Percentiles rank a stretch among this genome's conserved stretches.
Evolutionary conservation across 1,139 yeast species (phyloP).

Genomic region (Pichia sp.): DNA sequence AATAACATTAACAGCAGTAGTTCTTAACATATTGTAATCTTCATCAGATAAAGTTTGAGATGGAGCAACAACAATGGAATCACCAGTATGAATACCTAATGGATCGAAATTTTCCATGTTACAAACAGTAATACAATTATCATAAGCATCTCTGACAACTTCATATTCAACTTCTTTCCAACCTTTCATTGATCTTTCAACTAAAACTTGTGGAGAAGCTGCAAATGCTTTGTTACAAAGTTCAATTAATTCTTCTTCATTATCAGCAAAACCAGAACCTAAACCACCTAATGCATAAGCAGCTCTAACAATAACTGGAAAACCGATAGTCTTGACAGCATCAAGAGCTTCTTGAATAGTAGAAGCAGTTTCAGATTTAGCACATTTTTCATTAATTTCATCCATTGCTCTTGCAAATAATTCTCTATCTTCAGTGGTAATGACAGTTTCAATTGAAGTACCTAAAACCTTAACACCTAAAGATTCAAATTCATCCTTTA

Average conservation of each 20-base stretch:
- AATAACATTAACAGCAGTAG: slow-evolving; percentile 95
- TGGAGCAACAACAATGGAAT: slow-evolving; percentile 97
- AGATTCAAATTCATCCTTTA: slow-evolving; percentile 89
- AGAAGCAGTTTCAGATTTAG: slow-evolving; percentile 82
- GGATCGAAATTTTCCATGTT: slow-evolving; percentile 99
- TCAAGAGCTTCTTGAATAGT: slow-evolving; percentile 71
- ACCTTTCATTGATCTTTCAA: slow-evolving; percentile 96
- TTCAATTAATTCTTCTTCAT: slow-evolving; percentile 73
- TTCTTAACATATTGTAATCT: slow-evolving; percentile 96
- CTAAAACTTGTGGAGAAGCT: slow-evolving; percentile 90
- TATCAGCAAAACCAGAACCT: slow-evolving; percentile 97
- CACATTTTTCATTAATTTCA: slow-evolving; percentile 91
- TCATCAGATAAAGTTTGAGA: slow-evolving; percentile 96
- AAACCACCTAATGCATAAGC: slow-evolving; percentile 97
- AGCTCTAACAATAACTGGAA: slow-evolving; percentile 95
- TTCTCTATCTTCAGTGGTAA: slow-evolving; percentile 97
- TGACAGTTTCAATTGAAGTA: slow-evolving; percentile 91
- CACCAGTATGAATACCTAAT: slow-evolving; percentile 98
- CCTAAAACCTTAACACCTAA: slow-evolving; percentile 94
- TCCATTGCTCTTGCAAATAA: slow-evolving; percentile 91
- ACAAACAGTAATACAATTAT: slow-evolving; percentile 98
- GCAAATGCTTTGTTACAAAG: slow-evolving; percentile 92
- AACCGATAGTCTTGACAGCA: slow-evolving; percentile 85
- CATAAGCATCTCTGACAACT: slow-evolving; percentile 95
- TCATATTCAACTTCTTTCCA: slow-evolving; percentile 99